Evolutionary conservation across 2,329 filamentous ascomycete species (phyloP).

Genomic region (Neofusicoccum parvum): DNA sequence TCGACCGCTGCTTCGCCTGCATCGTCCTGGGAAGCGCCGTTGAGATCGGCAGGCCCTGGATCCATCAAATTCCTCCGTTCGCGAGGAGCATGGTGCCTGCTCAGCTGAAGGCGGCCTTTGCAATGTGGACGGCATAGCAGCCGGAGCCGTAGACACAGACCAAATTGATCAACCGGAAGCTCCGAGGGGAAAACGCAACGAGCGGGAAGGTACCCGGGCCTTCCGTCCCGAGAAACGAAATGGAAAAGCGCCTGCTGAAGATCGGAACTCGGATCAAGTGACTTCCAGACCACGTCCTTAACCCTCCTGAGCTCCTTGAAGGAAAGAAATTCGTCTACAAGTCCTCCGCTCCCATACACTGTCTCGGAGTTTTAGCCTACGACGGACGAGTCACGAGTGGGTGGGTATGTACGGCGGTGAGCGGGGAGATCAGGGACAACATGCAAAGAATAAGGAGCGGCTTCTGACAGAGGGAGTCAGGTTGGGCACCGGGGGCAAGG

Average conservation of each 20-base stretch:
- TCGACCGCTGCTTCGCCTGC: constrained; percentile 50
- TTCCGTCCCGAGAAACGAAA: too few species aligned
- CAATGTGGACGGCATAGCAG: too few species aligned
- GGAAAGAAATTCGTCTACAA: constrained; percentile 41
- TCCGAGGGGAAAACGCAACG: too few species aligned
- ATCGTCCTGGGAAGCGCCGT: constrained; percentile 48
- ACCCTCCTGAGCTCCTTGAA: constrained; percentile 32
- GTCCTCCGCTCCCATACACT: constrained; percentile 43
- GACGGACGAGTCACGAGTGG: not conserved
- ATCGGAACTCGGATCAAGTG: not conserved
- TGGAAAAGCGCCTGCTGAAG: too few species aligned
- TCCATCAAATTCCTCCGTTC: constrained; percentile 41
- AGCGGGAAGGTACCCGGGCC: too few species aligned
- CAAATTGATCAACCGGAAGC: too few species aligned
- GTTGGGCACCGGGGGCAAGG: constrained; percentile 47
- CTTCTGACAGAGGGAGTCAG: constrained; percentile 47
- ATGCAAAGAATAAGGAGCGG: constrained; percentile 45
- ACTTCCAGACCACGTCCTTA: constrained; percentile 36
- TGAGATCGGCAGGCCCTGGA: constrained; percentile 46
- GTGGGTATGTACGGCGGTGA: constrained; percentile 53
- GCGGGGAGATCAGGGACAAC: constrained; percentile 50
- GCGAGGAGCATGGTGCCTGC: constrained; percentile 46
- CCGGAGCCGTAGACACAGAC: too few species aligned
- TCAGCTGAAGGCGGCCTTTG: constrained; percentile 42
- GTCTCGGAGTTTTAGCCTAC: constrained; percentile 43